Conservation (phyloP, 2,329 filamentous ascomycete species). For the Aspergillus arachidicola region DNA sequence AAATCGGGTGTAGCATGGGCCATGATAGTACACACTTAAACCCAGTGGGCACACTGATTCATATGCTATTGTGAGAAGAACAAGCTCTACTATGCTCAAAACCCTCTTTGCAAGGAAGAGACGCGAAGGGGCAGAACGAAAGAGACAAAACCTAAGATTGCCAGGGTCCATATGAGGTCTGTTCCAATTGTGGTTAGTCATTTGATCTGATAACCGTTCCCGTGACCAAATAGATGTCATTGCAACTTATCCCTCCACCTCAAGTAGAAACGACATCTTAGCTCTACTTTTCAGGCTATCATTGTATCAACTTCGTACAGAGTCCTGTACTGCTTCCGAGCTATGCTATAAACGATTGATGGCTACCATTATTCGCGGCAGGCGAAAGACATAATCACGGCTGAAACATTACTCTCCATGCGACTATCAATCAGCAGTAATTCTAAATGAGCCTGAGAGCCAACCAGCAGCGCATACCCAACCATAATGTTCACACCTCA, state of each 20-base stretch:
- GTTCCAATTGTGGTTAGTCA: background rate
- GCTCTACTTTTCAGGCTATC: background rate
- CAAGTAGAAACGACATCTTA: background rate
- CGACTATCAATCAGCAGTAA: background rate
- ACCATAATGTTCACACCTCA: conserved; percentile 15
- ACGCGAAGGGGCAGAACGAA: background rate
- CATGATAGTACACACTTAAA: conserved; percentile 1
- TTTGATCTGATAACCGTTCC: background rate
- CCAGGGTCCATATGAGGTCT: background rate
- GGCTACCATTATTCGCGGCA: background rate
- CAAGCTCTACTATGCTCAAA: background rate
- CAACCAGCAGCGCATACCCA: background rate
- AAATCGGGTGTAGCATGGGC: conserved; percentile 19
- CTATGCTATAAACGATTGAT: background rate
- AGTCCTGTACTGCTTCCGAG: background rate
- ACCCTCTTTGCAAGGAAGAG: background rate
- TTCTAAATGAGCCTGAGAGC: background rate
- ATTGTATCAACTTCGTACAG: background rate
- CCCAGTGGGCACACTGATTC: background rate
- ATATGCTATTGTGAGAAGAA: background rate
- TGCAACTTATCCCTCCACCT: background rate
- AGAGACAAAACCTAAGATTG: background rate
- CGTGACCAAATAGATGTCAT: background rate
- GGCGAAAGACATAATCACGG: background rate
- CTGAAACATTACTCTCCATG: background rate